Evolutionary conservation across 2,329 filamentous ascomycete genomes (phyloP).

Genomic region (Botryotinia narcissicola): DNA sequence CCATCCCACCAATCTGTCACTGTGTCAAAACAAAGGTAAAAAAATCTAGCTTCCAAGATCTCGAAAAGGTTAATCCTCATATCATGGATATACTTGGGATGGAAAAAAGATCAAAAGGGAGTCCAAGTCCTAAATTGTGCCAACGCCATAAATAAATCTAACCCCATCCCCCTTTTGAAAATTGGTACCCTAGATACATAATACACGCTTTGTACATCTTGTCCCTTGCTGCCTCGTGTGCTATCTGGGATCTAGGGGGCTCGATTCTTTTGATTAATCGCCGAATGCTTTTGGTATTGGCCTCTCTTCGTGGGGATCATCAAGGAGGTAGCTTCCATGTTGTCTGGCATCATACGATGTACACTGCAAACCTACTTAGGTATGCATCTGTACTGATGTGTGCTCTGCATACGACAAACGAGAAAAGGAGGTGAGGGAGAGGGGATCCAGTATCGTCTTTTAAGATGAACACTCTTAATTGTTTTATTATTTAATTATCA

Average conservation of each 20-base stretch:
- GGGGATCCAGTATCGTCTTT: not conserved
- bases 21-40: not conserved
- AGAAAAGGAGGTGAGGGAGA: not conserved
- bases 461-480: not conserved
- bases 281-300: not conserved
- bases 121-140: constrained; percentile 2
- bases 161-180: constrained; percentile 5
- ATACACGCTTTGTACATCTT: not conserved
- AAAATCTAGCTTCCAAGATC: not conserved
- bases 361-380: not conserved
- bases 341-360: not conserved
- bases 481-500: not conserved
- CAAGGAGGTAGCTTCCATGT: not conserved
- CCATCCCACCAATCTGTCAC: not conserved
- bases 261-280: not conserved
- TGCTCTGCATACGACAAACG: not conserved
- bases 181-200: constrained; percentile 5
- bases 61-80: constrained; percentile 6
- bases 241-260: constrained; percentile 2
- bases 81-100: not conserved
- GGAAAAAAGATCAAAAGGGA: constrained; percentile 12
- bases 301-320: not conserved
- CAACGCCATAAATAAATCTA: not conserved
- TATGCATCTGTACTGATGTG: not conserved
- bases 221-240: constrained; percentile 14